These are phyloP conservation scores for Oehlia diaphana DNA, from an alignment of 192 early-diverging fungal species.

Conservation along the genomic window DNA sequence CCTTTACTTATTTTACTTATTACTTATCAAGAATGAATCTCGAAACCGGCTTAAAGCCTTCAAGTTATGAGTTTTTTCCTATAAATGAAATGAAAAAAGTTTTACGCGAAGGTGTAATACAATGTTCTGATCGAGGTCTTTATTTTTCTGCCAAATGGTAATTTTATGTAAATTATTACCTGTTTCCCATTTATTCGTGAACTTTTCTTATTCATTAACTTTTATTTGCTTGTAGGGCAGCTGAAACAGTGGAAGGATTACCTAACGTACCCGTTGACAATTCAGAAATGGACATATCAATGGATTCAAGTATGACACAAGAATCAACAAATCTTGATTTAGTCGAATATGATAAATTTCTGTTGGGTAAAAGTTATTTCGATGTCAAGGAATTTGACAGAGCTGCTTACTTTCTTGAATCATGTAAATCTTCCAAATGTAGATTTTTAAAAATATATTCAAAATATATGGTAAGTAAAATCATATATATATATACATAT, in stretches of 20 bases:
- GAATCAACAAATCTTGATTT: background rate
- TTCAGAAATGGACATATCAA: constrained; percentile 24
- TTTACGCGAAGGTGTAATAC: constrained; percentile 59
- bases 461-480: constrained; percentile 61
- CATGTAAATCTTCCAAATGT: constrained; percentile 49
- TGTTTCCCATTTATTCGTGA: background rate
- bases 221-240: constrained; percentile 42
- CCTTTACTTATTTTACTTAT: background rate
- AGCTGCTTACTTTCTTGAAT: constrained; percentile 51
- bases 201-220: background rate
- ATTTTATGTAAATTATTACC: background rate
- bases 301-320: constrained; percentile 18
- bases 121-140: constrained; percentile 71
- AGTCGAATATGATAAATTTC: constrained; percentile 45
- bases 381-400: constrained; percentile 73
- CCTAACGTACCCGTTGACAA: constrained; percentile 13
- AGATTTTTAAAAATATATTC: constrained; percentile 81
- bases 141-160: constrained; percentile 78
- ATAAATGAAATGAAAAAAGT: constrained; percentile 32
- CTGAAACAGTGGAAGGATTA: constrained; percentile 50
- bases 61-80: constrained; percentile 19
- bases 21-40: background rate
- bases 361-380: constrained; percentile 73
- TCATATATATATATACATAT: too few species aligned
- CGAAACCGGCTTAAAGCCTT: background rate